phyloP scores from a whole-genome alignment of 2,329 filamentous ascomycete species.

The Claviceps digitariae region DNA sequence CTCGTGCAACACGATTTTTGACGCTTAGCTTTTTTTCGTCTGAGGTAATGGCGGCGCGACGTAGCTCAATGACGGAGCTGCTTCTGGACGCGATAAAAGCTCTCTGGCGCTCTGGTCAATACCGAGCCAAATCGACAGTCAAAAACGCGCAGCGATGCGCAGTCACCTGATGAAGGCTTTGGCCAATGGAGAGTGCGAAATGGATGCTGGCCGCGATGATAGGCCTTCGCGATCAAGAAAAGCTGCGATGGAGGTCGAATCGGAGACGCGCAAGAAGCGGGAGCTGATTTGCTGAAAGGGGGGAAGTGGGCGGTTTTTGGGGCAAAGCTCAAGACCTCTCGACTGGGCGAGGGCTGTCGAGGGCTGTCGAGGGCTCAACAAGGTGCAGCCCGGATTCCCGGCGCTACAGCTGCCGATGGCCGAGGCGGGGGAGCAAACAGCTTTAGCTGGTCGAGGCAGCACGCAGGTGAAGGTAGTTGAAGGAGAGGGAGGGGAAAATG shows the following conservation, averaged over 20 bases:
- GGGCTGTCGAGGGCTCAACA: conserved; percentile 2
- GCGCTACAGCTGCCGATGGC: conserved; percentile 7
- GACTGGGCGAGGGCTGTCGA: background rate
- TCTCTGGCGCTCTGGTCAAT: conserved; percentile 13
- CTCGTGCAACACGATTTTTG: conserved; percentile 4
- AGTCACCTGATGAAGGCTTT: conserved; percentile 38
- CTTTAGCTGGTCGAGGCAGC: background rate
- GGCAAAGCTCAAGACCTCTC: conserved; percentile 4
- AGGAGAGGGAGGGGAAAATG: background rate
- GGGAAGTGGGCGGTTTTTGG: conserved; percentile 10
- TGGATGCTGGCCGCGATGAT: conserved; percentile 33
- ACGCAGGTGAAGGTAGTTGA: background rate
- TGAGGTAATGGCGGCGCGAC: conserved; percentile 6
- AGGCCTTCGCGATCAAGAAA: conserved; percentile 32
- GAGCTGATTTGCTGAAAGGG: conserved; percentile 37
- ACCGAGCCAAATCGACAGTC: conserved; percentile 10
- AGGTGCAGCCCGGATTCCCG: conserved; percentile 4
- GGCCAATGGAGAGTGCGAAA: conserved; percentile 34
- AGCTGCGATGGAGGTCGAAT: conserved; percentile 21
- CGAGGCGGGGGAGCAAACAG: conserved; percentile 3
- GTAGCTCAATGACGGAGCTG: conserved; percentile 7
- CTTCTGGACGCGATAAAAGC: conserved; percentile 7
- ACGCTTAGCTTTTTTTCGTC: background rate
- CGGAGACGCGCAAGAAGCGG: conserved; percentile 20
- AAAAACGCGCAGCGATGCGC: conserved; percentile 8